A percentile compares a stretch with the other conserved stretches of the same genome.
Conservation (phyloP, 2,329 filamentous ascomycete genomes). For the Dothidotthia symphoricarpi region DNA sequence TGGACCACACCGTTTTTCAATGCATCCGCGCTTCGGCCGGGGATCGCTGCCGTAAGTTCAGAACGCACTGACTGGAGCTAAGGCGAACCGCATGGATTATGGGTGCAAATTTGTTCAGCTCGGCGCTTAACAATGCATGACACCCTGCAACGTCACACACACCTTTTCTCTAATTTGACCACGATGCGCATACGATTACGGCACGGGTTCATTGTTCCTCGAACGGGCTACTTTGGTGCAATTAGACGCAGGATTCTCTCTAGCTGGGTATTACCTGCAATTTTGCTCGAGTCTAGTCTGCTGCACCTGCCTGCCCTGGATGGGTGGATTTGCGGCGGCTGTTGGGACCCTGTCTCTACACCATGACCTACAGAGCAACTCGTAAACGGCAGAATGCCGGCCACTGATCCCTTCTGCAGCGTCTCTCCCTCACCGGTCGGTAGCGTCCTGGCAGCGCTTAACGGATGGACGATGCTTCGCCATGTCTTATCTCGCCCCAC, state of each 20-base stretch:
- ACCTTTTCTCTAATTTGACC: constrained; percentile 16
- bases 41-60: constrained; percentile 17
- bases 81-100: constrained; percentile 8
- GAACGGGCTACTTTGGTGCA: constrained; percentile 13
- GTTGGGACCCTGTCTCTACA: constrained; percentile 16
- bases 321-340: constrained; percentile 18
- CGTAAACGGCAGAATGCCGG: constrained; percentile 1
- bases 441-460: constrained; percentile 4
- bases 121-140: constrained; percentile 20
- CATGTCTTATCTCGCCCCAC: constrained; percentile 2
- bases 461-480: background rate
- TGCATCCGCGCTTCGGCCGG: constrained; percentile 14
- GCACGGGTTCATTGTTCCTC: constrained; percentile 22
- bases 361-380: constrained; percentile 13
- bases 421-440: background rate
- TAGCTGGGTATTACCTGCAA: constrained; percentile 21
- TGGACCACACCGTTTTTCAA: constrained; percentile 12
- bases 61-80: constrained; percentile 10
- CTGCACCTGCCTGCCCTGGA: constrained; percentile 14
- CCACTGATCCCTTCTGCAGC: constrained; percentile 1
- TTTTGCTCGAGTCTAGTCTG: constrained; percentile 10
- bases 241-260: constrained; percentile 32
- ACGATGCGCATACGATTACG: constrained; percentile 21
- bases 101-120: constrained; percentile 16
- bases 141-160: constrained; percentile 15